Percentiles rank a stretch among this genome's conserved stretches.
Conservation (phyloP, 176 grass and related monocot genomes). For the Oryza rufipogon region DNA sequence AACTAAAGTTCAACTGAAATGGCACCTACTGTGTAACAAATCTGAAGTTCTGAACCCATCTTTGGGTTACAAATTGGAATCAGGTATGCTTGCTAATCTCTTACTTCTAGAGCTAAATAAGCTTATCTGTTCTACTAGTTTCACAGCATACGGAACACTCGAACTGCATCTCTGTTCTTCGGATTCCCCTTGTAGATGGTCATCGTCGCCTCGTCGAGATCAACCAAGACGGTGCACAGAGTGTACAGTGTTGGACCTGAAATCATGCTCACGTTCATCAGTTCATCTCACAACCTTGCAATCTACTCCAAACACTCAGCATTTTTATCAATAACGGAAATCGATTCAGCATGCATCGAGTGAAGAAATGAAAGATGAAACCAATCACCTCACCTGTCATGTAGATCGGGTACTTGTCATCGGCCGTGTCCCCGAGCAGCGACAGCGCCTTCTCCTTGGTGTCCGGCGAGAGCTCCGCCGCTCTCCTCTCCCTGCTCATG, state of each 20-base stretch:
- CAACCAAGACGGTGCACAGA: slow-evolving; percentile 71
- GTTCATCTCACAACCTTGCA: neutral
- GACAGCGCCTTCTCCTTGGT: slow-evolving; percentile 58
- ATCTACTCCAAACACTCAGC: neutral
- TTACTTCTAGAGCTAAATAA: neutral
- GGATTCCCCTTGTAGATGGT: slow-evolving; percentile 75
- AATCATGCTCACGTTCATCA: slow-evolving; percentile 20
- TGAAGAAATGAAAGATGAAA: neutral
- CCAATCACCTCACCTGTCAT: slow-evolving; percentile 78
- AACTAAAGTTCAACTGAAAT: neutral
- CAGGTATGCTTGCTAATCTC: neutral
- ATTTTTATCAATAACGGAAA: no score
- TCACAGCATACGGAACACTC: slow-evolving; percentile 47
- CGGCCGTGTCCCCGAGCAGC: slow-evolving; percentile 69
- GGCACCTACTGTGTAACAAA: neutral
- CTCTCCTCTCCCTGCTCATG: slow-evolving; percentile 65
- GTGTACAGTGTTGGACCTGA: slow-evolving; percentile 78
- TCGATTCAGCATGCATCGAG: neutral
- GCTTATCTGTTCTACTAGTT: neutral
- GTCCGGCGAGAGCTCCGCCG: slow-evolving; percentile 47
- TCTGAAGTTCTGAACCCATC: neutral
- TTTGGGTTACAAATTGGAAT: slow-evolving; percentile 10
- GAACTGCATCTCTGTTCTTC: slow-evolving; percentile 32
- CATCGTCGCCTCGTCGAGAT: slow-evolving; percentile 66
- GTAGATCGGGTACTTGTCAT: slow-evolving; percentile 77